Conservation (phyloP, 2,329 filamentous ascomycete species). For the Periconia sp. region DNA sequence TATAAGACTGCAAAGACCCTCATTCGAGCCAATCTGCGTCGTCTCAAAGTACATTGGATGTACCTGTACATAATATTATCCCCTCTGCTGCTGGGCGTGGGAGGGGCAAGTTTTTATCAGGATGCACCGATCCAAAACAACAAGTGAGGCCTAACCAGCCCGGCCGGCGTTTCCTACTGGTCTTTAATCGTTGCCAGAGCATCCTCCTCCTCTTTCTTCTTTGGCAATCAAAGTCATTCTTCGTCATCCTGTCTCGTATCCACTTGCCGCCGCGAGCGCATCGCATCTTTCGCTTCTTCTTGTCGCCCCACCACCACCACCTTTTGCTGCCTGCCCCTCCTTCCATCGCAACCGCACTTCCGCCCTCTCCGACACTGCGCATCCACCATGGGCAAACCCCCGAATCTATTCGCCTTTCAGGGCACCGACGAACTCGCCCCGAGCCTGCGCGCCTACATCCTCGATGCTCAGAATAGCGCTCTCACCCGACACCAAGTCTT, state of each 20-base stretch:
- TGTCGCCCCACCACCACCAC: background rate
- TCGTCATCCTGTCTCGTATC: background rate
- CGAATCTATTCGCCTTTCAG: constrained; percentile 78
- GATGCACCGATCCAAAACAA: background rate
- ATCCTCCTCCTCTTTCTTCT: background rate
- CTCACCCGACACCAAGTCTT: constrained; percentile 80
- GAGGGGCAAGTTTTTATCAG: background rate
- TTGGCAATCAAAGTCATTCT: background rate
- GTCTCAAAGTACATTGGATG: background rate
- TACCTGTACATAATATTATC: background rate
- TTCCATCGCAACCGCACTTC: constrained; percentile 13
- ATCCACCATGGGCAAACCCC: constrained; percentile 42
- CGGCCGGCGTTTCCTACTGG: too few relatives aligned
- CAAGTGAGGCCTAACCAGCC: background rate
- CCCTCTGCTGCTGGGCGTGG: background rate
- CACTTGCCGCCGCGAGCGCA: too few relatives aligned
- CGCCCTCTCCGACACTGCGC: constrained; percentile 10
- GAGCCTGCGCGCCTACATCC: constrained; percentile 78
- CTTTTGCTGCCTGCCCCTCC: background rate
- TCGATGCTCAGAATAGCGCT: constrained; percentile 78
- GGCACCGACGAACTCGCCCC: constrained; percentile 69
- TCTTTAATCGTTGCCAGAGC: background rate
- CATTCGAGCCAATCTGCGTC: background rate
- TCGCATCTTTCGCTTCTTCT: too few relatives aligned
- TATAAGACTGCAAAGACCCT: too few relatives aligned